Base-by-base conservation (phyloP, 2,329 filamentous ascomycete genomes). In the Cladosporium sp. region DNA sequence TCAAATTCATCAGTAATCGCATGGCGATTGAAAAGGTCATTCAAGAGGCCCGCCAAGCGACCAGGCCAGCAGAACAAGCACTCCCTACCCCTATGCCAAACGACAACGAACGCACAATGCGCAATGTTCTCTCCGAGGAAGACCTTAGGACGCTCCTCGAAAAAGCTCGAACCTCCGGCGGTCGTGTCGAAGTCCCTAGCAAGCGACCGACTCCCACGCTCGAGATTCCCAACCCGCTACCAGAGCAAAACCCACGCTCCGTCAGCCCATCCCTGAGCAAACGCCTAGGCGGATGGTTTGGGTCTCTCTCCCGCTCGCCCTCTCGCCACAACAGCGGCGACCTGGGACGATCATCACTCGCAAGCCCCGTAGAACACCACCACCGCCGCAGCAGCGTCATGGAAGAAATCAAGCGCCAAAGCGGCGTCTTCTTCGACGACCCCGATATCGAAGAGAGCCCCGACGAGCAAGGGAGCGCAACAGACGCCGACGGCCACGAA, bases 1-100 rank as follows among this genome's bases (percentile, higher is more conserved):
- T 99, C 44, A 88, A 93, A 64, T 99, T 97, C 64, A 82, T 97
- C 53, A 82, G 80, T 19, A 99, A 99, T 65, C 74, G 93, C 44
- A 80, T 96, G 58, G 89, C 88, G 61, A 76, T 96, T 7, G 93
- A 99, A 71, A 78, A 84, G 43, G 64, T 81, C 7, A 80, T 85
- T 43, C 75, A 82, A 54, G 71, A 80, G 56, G 82, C 81, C 2
- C 67, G 82, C 1, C 66, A 70, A n/a, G 66, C 68, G 18, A 72
- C 69, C 2, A 50, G 68, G 36, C 67, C 66, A 4, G 36, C 58
- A 11, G 58, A 62, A 29, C 57, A 61, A 42, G 59, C 66, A 8
- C 59, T 52, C 58, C 68, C 45, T 11, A 72, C 45, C 37, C 64
- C 53, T 1, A 55, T 57, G 45, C 55, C 54, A 3, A 52, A 49